Percentiles rank a stretch among this genome's conserved stretches.
Evolutionary conservation across 208 protist species (phyloP).

Genomic region (Tritrichomonas foetus): DNA sequence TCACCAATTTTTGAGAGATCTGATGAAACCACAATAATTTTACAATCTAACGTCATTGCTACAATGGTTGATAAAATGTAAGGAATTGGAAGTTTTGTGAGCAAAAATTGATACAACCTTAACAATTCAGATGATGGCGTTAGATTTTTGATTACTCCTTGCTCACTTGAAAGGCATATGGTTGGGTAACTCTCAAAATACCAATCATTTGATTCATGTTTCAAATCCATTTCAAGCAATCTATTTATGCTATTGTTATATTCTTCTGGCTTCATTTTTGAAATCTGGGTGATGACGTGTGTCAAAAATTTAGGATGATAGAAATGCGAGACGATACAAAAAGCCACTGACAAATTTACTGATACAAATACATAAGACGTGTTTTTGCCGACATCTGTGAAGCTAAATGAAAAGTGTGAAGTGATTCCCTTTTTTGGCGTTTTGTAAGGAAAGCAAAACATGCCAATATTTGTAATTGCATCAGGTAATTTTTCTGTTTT

Average conservation of each 20-base stretch:
- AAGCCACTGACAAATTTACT: not conserved
- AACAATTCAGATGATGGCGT: constrained; percentile 6
- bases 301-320: not conserved
- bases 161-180: not conserved
- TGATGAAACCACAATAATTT: not conserved
- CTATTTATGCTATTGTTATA: not conserved
- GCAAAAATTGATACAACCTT: not conserved
- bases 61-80: not conserved
- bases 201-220: not conserved
- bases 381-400: not conserved
- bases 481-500: not conserved
- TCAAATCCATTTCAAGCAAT: not conserved
- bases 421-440: too few species aligned
- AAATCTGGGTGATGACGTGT: not conserved
- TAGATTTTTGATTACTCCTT: not conserved
- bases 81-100: not conserved
- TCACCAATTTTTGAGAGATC: not conserved
- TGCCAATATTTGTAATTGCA: not conserved
- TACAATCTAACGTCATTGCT: not conserved
- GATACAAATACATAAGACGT: not conserved
- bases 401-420: not conserved
- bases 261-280: not conserved
- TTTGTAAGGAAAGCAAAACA: constrained; percentile 36
- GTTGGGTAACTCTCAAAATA: not conserved
- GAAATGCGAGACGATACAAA: not conserved